Evolutionary conservation across 768 basidiomycete genomes (phyloP), one percentile per base, ranked within the genome.

Genomic region (Termitomyces sp.): DNA sequence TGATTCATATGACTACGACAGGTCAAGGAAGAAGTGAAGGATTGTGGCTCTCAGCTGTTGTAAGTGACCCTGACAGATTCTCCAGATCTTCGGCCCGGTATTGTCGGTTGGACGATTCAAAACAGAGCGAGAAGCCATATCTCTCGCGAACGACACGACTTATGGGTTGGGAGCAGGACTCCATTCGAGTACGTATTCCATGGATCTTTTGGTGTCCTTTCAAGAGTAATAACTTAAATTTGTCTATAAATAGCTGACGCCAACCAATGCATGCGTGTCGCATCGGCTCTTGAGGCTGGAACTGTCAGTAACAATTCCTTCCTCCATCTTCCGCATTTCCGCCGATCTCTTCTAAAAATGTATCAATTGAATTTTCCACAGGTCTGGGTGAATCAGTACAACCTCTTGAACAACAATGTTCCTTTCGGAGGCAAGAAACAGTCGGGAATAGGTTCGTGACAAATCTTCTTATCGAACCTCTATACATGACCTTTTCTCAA

Each of bases 341-440:
- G 26, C 22, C 3, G 22, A n/a, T 40, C 11, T 37, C 22, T 48
- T 48, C 15, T 34, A 22, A 17, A 35, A 17, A 42, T 17, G 11
- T 28, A n/a, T 38, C 11, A 9, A 50, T 26, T 48, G 22, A 37
- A 17, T 24, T 22, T 15, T 40, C 11, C 22, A 24, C 32, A 90
- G 87, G 87, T 93, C 41, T 97, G 94, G 93, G 81, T 94, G 57
- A 98, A 98, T 70, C 87, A 92, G 65, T 95, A 93, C 72, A 89
- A 87, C 65, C 41, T 88, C 12, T 69, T 96, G 54, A 81, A 82
- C 71, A 91, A 90, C 68, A 92, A 95, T 56, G 87, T 93, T 44
- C 96, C 96, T 1, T 98, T 98, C 65, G 95, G 96, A 37, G 96
- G 95, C 22, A 96, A 90, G 76, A 96, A 95, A 71, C 88, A 91